Percentiles rank a stretch among this genome's conserved stretches.
Conservation (phyloP, 2,329 filamentous ascomycete genomes). For the Leptosphaerulina australis region DNA sequence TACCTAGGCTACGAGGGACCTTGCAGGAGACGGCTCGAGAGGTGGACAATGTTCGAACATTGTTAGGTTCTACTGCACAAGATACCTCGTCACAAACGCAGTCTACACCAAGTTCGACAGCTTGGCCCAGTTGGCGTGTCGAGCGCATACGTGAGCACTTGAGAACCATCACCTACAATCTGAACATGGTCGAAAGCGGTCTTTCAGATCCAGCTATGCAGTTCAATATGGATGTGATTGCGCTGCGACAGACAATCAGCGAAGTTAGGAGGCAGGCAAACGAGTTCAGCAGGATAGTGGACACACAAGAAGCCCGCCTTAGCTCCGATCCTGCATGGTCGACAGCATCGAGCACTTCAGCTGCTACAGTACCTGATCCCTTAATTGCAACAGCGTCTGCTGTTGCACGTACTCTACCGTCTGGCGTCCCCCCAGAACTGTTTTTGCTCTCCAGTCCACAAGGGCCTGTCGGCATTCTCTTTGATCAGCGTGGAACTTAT, state of each 20-base stretch:
- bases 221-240: conserved; percentile 37
- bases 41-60: conserved; percentile 39
- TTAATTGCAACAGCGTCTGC: conserved; percentile 10
- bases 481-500: conserved; percentile 45
- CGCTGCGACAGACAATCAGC: conserved; percentile 36
- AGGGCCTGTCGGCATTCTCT: conserved; percentile 46
- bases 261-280: conserved; percentile 36
- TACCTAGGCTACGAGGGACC: conserved; percentile 30
- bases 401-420: conserved; percentile 16
- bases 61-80: conserved; percentile 23
- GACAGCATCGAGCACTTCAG: conserved; percentile 2
- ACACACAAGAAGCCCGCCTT: conserved; percentile 20
- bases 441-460: conserved; percentile 47
- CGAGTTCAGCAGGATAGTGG: conserved; percentile 30
- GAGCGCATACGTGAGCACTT: conserved; percentile 37
- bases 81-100: conserved; percentile 15
- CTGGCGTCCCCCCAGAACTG: conserved; percentile 35
- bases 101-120: conserved; percentile 4
- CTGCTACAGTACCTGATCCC: conserved; percentile 9
- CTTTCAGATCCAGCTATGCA: conserved; percentile 37
- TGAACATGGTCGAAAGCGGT: conserved; percentile 38
- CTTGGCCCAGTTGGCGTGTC: conserved; percentile 38
- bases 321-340: background rate
- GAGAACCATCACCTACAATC: conserved; percentile 28
- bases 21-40: conserved; percentile 39